Conservation (phyloP, 768 basidiomycete genomes). For the Leucosporidium scottii region DNA sequence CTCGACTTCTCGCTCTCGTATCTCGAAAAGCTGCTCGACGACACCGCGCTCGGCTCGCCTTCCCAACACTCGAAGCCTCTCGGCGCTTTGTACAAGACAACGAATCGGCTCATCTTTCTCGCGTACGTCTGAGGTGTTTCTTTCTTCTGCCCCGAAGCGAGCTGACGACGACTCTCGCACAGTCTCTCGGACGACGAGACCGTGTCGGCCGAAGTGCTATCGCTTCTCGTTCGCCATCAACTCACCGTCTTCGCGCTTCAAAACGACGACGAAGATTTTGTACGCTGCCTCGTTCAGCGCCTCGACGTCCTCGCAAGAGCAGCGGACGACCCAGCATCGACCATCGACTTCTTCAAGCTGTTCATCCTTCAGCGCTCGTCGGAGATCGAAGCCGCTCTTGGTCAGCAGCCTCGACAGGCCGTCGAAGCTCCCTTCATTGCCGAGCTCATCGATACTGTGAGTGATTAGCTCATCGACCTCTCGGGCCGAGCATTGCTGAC, state of each 20-base stretch:
- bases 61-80: neutral
- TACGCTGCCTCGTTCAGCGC: neutral
- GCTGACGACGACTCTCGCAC: neutral
- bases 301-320: neutral
- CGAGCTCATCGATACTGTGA: neutral
- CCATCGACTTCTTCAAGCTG: constrained; percentile 1
- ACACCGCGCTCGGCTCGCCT: neutral
- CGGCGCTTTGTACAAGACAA: neutral
- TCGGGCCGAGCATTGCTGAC: neutral
- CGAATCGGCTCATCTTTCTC: constrained; percentile 5
- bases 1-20: neutral
- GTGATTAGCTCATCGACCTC: neutral
- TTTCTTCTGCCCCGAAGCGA: neutral
- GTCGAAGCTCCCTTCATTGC: neutral
- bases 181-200: neutral
- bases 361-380: constrained; percentile 1
- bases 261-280: neutral
- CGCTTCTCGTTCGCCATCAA: constrained; percentile 5
- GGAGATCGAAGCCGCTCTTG: neutral
- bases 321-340: neutral
- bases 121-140: neutral
- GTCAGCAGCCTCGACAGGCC: neutral
- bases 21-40: constrained; percentile 12
- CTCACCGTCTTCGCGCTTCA: constrained; percentile 1
- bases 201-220: neutral